Conservation (phyloP, 78 protist genomes). For the Dictyostelium firmibasis region DNA sequence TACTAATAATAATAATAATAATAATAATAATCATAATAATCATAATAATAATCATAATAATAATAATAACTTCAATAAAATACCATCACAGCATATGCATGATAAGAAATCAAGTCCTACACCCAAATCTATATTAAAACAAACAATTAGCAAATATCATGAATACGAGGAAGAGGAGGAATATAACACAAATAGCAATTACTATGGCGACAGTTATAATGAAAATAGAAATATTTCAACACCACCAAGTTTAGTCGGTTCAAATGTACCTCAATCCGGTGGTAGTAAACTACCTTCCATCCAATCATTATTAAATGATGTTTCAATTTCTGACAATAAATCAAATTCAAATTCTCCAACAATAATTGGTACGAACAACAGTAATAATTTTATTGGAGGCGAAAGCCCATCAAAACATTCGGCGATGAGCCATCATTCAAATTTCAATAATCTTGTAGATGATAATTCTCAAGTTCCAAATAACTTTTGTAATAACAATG, state of each 20-base stretch:
- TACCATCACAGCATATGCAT: slow-evolving; percentile 1
- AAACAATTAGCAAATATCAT: neutral
- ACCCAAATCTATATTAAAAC: neutral
- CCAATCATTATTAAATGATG: slow-evolving; percentile 40
- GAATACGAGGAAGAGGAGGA: slow-evolving; percentile 2
- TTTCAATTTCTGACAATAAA: neutral
- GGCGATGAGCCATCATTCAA: neutral
- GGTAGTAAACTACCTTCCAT: slow-evolving; percentile 42
- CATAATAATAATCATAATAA: neutral
- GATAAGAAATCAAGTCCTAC: slow-evolving; percentile 21
- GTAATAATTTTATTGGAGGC: neutral
- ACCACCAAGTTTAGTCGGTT: neutral
- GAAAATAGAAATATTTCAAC: neutral
- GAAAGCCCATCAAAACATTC: neutral
- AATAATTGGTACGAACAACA: neutral
- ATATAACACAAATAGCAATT: slow-evolving; percentile 21
- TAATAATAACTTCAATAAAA: neutral
- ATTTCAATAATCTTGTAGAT: neutral
- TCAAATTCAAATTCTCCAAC: neutral
- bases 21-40: neutral
- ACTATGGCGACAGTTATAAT: slow-evolving; percentile 10
- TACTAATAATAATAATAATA: neutral
- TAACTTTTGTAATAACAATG: neutral
- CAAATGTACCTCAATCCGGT: neutral
- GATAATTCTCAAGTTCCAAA: neutral